These are phyloP conservation scores for Penicillium sp. DNA, from an alignment of 2,329 filamentous ascomycete species.

Conservation along the genomic window DNA sequence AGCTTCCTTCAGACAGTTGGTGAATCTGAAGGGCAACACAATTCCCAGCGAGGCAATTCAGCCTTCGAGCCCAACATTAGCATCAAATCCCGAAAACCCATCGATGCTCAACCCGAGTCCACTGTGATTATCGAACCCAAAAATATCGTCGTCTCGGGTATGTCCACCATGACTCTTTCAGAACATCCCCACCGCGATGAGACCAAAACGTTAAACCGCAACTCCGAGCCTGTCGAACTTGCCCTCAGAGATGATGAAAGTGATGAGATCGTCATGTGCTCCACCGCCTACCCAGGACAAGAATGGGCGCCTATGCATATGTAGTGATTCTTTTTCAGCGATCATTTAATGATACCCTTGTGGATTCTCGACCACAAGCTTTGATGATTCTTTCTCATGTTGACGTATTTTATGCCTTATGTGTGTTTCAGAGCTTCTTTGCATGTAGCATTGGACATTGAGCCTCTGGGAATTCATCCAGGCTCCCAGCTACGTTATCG, in stretches of 20 bases:
- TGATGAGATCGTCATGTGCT: slow-evolving; percentile 50
- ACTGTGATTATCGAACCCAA: neutral
- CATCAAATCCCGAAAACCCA: slow-evolving; percentile 12
- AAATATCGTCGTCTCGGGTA: slow-evolving; percentile 7
- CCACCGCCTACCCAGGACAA: slow-evolving; percentile 51
- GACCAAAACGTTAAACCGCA: slow-evolving; percentile 22
- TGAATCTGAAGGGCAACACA: neutral
- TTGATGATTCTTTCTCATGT: neutral
- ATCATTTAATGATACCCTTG: slow-evolving; percentile 2
- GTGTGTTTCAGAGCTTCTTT: neutral
- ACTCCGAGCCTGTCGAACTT: slow-evolving; percentile 34
- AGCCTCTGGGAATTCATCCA: neutral
- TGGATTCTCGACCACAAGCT: neutral
- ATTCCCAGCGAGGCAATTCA: neutral
- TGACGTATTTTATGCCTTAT: neutral
- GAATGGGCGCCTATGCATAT: slow-evolving; percentile 42
- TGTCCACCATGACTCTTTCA: slow-evolving; percentile 7
- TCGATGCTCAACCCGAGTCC: neutral
- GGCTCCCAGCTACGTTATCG: neutral
- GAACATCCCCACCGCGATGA: slow-evolving; percentile 23
- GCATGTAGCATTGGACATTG: neutral
- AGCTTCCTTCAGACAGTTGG: neutral
- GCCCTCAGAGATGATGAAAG: slow-evolving; percentile 39
- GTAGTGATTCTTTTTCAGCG: slow-evolving; percentile 3
- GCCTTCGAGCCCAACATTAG: slow-evolving; percentile 1